Percentiles rank a stretch among this genome's conserved stretches.
Evolutionary conservation across 1,139 yeast genomes (phyloP).

Genomic region (Yamadazyma pseudoaaseri): DNA sequence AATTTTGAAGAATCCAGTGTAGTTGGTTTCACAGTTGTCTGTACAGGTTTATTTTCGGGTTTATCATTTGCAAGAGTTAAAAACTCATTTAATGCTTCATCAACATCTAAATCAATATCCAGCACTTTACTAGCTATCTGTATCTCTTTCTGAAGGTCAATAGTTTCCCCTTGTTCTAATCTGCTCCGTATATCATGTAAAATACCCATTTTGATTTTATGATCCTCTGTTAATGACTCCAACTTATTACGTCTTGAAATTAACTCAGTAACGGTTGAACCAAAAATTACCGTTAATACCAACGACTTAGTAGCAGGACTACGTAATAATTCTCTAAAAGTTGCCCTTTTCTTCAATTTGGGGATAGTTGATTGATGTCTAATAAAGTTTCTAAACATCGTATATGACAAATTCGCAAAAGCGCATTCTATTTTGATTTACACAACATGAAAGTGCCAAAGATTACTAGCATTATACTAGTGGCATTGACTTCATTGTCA

Average conservation of each 20-base stretch:
- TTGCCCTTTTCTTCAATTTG: slow-evolving; percentile 14
- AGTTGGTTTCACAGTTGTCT: too few relatives aligned
- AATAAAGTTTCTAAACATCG: background rate
- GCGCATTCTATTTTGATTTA: background rate
- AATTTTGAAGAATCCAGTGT: slow-evolving; percentile 55
- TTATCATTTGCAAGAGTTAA: slow-evolving; percentile 27
- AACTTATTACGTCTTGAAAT: slow-evolving; percentile 34
- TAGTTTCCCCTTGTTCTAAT: slow-evolving; percentile 28
- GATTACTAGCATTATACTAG: slow-evolving; percentile 34
- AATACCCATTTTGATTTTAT: slow-evolving; percentile 30
- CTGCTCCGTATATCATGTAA: slow-evolving; percentile 30
- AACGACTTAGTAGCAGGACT: slow-evolving; percentile 41
- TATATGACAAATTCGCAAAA: background rate
- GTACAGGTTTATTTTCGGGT: background rate
- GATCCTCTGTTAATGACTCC: slow-evolving; percentile 29
- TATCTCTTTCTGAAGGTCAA: slow-evolving; percentile 39
- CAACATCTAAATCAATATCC: slow-evolving; percentile 35
- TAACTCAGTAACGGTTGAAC: slow-evolving; percentile 40
- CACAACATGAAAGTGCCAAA: slow-evolving; percentile 34
- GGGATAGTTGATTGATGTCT: slow-evolving; percentile 5
- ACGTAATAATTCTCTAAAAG: slow-evolving; percentile 20
- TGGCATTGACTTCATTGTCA: slow-evolving; percentile 29
- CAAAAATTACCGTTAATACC: slow-evolving; percentile 37
- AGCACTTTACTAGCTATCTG: slow-evolving; percentile 37
- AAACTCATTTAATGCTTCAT: slow-evolving; percentile 38